Conservation (phyloP, 2,329 filamentous ascomycete genomes). For the Colletotrichum plurivorum region DNA sequence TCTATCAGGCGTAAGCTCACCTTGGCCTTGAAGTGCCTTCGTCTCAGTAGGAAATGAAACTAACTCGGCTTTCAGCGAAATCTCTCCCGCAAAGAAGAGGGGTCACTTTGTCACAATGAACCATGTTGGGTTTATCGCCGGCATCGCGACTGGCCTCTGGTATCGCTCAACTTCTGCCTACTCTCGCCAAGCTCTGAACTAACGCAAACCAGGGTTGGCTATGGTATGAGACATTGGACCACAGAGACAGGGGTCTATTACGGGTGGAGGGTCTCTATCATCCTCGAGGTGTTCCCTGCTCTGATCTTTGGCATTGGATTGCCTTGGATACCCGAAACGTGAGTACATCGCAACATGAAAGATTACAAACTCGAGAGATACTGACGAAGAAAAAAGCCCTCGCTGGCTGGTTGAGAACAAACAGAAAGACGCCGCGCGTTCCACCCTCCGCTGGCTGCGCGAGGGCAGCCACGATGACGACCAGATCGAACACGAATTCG, state of each 20-base stretch:
- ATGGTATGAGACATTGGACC: constrained; percentile 68
- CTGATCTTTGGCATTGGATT: constrained; percentile 64
- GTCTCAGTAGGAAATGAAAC: not conserved
- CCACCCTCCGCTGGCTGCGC: constrained; percentile 63
- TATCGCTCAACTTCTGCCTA: constrained; percentile 45
- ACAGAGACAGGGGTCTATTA: constrained; percentile 56
- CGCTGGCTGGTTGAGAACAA: constrained; percentile 71
- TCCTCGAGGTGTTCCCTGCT: constrained; percentile 66
- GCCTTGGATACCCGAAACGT: constrained; percentile 69
- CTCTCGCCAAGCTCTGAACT: not conserved
- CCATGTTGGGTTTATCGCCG: constrained; percentile 70
- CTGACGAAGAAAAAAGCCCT: constrained; percentile 54
- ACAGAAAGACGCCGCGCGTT: constrained; percentile 57
- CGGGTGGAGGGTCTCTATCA: constrained; percentile 68
- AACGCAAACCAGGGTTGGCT: constrained; percentile 63
- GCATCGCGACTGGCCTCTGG: constrained; percentile 69
- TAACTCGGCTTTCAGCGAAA: constrained; percentile 57
- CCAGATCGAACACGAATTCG: constrained; percentile 59
- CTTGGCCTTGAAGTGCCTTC: not conserved
- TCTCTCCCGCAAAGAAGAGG: constrained; percentile 66
- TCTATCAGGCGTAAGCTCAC: constrained; percentile 66
- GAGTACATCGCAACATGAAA: constrained; percentile 43
- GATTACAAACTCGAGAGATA: not conserved
- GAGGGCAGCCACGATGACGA: constrained; percentile 55
- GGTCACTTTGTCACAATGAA: constrained; percentile 72